Conservation (phyloP, 257 asterid genomes). For the Cruciata laevipes region DNA sequence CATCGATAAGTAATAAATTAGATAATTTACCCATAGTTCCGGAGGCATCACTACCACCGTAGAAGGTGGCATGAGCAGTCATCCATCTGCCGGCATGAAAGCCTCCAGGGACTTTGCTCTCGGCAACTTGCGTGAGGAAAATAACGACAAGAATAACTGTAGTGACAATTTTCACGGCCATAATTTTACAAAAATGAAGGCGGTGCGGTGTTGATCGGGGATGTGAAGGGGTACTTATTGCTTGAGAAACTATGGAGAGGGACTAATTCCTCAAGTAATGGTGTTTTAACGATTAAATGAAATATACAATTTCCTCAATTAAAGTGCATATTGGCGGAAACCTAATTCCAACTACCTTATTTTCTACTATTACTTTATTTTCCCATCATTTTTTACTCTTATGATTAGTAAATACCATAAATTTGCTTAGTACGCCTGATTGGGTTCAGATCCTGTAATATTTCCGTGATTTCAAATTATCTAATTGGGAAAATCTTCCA, state of each 20-base stretch:
- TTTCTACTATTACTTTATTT: background rate
- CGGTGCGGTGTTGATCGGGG: background rate
- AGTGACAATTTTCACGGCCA: conserved; percentile 18
- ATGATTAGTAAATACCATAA: background rate
- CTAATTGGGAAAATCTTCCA: background rate
- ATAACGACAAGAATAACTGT: conserved; percentile 22
- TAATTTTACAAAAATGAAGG: background rate
- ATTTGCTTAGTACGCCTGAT: background rate
- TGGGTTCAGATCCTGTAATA: background rate
- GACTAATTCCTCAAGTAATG: conserved; percentile 18
- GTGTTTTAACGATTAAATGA: background rate
- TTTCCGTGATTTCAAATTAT: background rate
- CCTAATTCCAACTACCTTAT: conserved; percentile 3
- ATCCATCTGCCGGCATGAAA: conserved; percentile 65
- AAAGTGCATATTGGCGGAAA: conserved; percentile 38
- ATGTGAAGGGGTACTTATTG: conserved; percentile 41
- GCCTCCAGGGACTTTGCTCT: conserved; percentile 54
- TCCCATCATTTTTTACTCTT: background rate
- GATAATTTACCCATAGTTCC: conserved; percentile 92
- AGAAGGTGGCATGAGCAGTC: conserved; percentile 81
- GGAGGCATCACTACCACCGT: conserved; percentile 86
- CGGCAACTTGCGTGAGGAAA: conserved; percentile 15
- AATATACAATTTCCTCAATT: conserved; percentile 25
- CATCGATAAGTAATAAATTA: too few species aligned
- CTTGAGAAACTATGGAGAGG: conserved; percentile 25